A percentile compares a stretch with the other conserved stretches of the same genome.
phyloP scores from a whole-genome alignment of 164 flowering plant species.

The Malania oleifera region DNA sequence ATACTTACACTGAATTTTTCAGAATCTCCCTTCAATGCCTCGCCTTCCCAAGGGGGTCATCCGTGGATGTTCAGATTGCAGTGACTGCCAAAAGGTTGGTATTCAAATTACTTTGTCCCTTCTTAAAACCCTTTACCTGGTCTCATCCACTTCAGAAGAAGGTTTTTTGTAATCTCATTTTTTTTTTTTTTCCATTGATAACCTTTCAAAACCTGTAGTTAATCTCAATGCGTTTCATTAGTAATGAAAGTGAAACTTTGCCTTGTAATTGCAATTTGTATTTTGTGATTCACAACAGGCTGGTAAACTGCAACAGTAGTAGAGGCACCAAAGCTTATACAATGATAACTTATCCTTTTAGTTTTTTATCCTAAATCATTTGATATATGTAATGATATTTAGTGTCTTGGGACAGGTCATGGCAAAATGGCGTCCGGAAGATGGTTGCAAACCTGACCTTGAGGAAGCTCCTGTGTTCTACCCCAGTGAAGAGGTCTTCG shows the following conservation, averaged over 20 bases:
- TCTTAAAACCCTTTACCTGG: no score
- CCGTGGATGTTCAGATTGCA: constrained; percentile 80
- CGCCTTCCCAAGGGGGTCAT: constrained; percentile 77
- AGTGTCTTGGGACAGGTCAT: constrained; percentile 50
- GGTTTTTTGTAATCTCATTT: neutral
- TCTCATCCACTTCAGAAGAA: no score
- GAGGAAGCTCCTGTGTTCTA: constrained; percentile 91
- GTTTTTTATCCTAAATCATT: neutral
- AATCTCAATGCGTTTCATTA: neutral
- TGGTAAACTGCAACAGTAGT: no score
- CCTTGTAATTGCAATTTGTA: no score
- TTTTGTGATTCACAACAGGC: no score
- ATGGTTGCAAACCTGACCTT: constrained; percentile 60
- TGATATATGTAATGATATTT: constrained; percentile 2
- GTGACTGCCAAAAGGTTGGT: constrained; percentile 83
- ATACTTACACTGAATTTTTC: constrained; percentile 18
- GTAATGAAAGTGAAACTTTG: no score
- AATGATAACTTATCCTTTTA: neutral
- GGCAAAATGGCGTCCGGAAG: constrained; percentile 84
- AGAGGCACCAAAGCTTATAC: neutral
- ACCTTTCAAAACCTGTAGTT: neutral
- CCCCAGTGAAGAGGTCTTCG: constrained; percentile 85
- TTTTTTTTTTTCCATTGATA: neutral
- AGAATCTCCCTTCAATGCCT: constrained; percentile 31
- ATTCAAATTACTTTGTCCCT: neutral